Base-by-base conservation (phyloP, 495 filamentous ascomycete genomes). In the Gamarada debralockiae region DNA sequence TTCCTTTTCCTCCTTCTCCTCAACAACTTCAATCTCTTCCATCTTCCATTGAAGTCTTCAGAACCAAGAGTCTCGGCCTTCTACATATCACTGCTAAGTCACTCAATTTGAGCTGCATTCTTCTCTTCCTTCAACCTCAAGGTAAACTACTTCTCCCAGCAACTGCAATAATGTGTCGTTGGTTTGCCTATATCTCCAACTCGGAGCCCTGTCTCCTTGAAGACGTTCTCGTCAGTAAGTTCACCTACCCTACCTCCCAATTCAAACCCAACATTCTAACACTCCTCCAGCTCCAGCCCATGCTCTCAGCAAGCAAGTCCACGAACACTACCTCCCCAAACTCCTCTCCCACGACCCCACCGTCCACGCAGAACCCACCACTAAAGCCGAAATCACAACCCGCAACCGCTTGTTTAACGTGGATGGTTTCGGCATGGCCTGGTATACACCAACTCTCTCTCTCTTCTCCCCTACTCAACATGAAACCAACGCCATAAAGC, bases 351-450 rank as follows among this genome's bases (percentile, higher is more conserved):
- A 72, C 41, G 50, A 67, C 36, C 64, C 72, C 22, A 22, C 50
- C 3, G 41, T 48, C 17, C 50, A 61, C 31, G 55, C 55, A 22
- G 58, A 69, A 24, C 50, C 64, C 24, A 64, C 63, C 29, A 62
- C 60, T 6, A 60, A 69, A 50, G 59, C 67, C 31, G 55, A 72
- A 47, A 68, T 65, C 38, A 63, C 59, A 2, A 59, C 65, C 25
- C 71, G 74, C 33, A 78, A 78, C 53, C 64, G 65, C 15, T 52
- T 76, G n/a, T 70, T 72, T 55, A 75, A 75, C 57, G 69, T 75
- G 33, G 74, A 77, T 55, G 74, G 74, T 12, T 60, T 74, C n/a
- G 73, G 68, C 20, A 56, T 67, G 54, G 65, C 58, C 14, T 65
- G 55, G 55, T 62, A 65, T 41, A 58, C 43, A 9, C 37, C 34